phyloP scores from a whole-genome alignment of 768 basidiomycete genomes.

The Phaeotremella fagi region DNA sequence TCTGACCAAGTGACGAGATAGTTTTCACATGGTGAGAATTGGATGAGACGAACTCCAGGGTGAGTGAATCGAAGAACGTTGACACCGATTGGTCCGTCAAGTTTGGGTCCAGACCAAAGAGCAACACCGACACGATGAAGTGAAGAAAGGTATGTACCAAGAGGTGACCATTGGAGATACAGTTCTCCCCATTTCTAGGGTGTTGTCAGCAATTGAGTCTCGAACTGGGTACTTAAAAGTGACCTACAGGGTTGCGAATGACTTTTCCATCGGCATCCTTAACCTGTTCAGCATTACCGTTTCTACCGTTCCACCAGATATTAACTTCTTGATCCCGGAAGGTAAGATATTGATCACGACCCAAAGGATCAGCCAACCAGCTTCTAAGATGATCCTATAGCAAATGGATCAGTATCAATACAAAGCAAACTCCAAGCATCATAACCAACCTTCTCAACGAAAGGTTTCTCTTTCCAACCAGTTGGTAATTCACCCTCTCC shows the following conservation, averaged over 20 bases:
- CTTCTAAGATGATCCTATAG: slow-evolving; percentile 88
- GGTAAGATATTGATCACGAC: slow-evolving; percentile 92
- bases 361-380: slow-evolving; percentile 87
- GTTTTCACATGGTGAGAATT: slow-evolving; percentile 94
- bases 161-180: slow-evolving; percentile 93
- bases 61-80: slow-evolving; percentile 84
- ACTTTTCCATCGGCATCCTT: slow-evolving; percentile 42
- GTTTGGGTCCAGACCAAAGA: slow-evolving; percentile 74
- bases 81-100: slow-evolving; percentile 44
- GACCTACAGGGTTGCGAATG: slow-evolving; percentile 64
- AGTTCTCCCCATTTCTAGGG: slow-evolving; percentile 97
- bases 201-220: slow-evolving; percentile 2
- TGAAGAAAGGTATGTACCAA: slow-evolving; percentile 90
- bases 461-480: slow-evolving; percentile 44
- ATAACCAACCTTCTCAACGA: slow-evolving; percentile 33
- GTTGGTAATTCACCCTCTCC: slow-evolving; percentile 43
- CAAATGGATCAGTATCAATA: slow-evolving; percentile 21
- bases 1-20: slow-evolving; percentile 98
- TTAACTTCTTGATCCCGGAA: slow-evolving; percentile 87
- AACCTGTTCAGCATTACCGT: slow-evolving; percentile 51
- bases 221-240: not conserved
- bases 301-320: slow-evolving; percentile 88
- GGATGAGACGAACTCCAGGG: slow-evolving; percentile 88
- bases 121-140: slow-evolving; percentile 92
- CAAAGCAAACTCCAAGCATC: not conserved